These are phyloP conservation scores for Nicotiana tabacum DNA, from an alignment of 257 asterid genomes.

Conservation along the genomic window DNA sequence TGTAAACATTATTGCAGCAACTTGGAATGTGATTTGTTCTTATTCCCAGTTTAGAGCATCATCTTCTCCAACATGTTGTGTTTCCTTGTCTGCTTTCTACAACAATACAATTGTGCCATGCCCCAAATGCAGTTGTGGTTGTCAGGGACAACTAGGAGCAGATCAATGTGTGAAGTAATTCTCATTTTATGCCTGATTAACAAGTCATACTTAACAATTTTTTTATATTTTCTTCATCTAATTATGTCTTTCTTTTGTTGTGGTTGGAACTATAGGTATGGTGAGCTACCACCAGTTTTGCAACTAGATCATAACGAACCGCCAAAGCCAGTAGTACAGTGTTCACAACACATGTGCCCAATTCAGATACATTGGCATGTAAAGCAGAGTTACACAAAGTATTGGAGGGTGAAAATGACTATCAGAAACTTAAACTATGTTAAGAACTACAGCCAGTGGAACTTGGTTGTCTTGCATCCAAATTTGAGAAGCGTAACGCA, in stretches of 20 bases:
- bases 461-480: conserved; percentile 71
- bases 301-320: conserved; percentile 34
- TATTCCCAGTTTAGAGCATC: conserved; percentile 68
- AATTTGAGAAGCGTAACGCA: conserved; percentile 47
- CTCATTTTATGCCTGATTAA: background rate
- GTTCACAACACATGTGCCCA: conserved; percentile 76
- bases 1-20: conserved; percentile 37
- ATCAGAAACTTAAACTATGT: conserved; percentile 46
- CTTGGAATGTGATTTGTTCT: conserved; percentile 70
- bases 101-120: conserved; percentile 48
- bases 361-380: conserved; percentile 77
- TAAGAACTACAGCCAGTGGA: conserved; percentile 64
- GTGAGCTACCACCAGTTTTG: conserved; percentile 40
- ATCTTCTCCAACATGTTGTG: conserved; percentile 64
- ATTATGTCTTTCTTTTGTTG: background rate
- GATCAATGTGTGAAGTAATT: conserved; percentile 48
- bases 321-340: conserved; percentile 39
- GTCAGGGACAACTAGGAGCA: conserved; percentile 34
- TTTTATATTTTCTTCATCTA: background rate
- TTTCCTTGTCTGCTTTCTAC: conserved; percentile 79
- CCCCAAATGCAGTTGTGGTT: conserved; percentile 70
- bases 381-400: conserved; percentile 50
- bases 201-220: background rate
- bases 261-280: conserved; percentile 23
- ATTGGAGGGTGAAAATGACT: conserved; percentile 83